Evolutionary conservation across 2,329 filamentous ascomycete genomes (phyloP).

Genomic region (Clonostachys byssicola): DNA sequence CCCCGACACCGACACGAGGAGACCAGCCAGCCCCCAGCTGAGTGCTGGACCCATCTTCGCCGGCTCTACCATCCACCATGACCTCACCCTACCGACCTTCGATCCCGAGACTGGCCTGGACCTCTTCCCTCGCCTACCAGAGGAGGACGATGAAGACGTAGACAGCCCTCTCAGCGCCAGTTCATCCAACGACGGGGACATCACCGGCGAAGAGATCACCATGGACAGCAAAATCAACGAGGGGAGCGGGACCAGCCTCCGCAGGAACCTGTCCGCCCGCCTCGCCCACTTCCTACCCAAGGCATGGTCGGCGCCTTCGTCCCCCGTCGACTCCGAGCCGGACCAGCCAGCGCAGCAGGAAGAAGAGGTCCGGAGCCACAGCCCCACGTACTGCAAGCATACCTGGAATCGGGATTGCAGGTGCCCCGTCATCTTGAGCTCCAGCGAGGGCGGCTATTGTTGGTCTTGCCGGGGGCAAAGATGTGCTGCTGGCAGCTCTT

Average conservation of each 20-base stretch:
- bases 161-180: not conserved
- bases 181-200: no score
- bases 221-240: not conserved
- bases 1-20: not conserved
- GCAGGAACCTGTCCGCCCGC: not conserved
- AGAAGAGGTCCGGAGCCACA: conserved; percentile 23
- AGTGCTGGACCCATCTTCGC: not conserved
- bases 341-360: not conserved
- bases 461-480: not conserved
- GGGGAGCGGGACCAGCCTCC: not conserved
- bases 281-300: not conserved
- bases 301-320: not conserved
- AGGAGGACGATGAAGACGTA: not conserved
- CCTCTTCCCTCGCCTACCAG: conserved; percentile 3
- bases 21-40: not conserved
- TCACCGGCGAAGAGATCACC: not conserved
- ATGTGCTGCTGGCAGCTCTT: not conserved
- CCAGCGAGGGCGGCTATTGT: conserved; percentile 1
- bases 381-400: conserved; percentile 1
- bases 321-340: not conserved
- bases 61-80: not conserved
- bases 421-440: not conserved
- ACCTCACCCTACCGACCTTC: not conserved
- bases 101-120: conserved; percentile 1
- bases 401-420: conserved; percentile 1